Evolutionary conservation across 805 yeast genomes (phyloP).

Genomic region (Yamadazyma sp.): DNA sequence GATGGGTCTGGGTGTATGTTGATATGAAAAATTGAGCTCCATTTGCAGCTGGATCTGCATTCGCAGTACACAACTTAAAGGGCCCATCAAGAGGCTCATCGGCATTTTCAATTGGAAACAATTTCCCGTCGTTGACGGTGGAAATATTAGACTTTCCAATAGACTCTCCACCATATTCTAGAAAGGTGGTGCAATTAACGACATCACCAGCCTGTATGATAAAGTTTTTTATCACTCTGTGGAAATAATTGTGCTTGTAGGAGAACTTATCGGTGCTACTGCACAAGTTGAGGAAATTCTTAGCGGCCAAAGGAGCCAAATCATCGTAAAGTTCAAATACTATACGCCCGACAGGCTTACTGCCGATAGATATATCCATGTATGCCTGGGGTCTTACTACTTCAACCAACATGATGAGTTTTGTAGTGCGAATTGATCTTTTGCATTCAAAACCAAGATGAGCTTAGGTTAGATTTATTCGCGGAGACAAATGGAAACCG

Average conservation of each 20-base stretch:
- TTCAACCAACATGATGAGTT: conserved; percentile 36
- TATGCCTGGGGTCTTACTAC: conserved; percentile 32
- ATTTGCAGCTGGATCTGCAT: conserved; percentile 42
- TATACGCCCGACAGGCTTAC: conserved; percentile 51
- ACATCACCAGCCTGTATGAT: conserved; percentile 71
- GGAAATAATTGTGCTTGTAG: conserved; percentile 51
- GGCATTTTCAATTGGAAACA: conserved; percentile 59
- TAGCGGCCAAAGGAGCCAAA: conserved; percentile 56
- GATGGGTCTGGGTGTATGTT: conserved; percentile 68
- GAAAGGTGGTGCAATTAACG: conserved; percentile 29
- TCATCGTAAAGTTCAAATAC: conserved; percentile 53
- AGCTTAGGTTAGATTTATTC: too few relatives aligned
- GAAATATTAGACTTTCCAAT: conserved; percentile 39
- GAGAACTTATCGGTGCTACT: conserved; percentile 22
- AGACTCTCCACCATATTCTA: conserved; percentile 22
- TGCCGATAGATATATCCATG: conserved; percentile 54
- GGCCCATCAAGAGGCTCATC: conserved; percentile 44
- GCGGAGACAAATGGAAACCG: too few relatives aligned
- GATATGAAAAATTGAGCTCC: conserved; percentile 72
- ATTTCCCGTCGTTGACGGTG: conserved; percentile 17
- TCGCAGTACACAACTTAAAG: conserved; percentile 64
- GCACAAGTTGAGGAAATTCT: conserved; percentile 52
- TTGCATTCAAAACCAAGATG: too few relatives aligned
- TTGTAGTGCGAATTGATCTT: too few relatives aligned
- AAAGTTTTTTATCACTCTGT: conserved; percentile 65